Evolutionary conservation across 306 rosid genomes (phyloP), one percentile per base, ranked within the genome.

Genomic region (Cyclanthera cordifolia): DNA sequence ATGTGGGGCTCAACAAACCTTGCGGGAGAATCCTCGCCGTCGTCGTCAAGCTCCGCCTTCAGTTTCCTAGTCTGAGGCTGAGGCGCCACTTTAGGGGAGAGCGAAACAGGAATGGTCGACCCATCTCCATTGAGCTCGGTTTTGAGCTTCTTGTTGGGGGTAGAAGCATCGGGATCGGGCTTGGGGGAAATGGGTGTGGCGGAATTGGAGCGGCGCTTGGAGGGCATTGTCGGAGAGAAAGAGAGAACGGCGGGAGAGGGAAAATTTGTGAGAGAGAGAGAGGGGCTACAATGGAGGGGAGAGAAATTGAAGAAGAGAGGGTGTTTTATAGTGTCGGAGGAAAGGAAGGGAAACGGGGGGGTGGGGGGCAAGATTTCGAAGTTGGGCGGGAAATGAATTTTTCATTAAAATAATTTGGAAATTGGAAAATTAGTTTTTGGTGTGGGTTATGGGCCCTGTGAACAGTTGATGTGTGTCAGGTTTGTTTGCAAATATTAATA

Each of bases 91-190:
- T 70, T 51, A 16, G 74, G 65, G 20, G 47, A 14, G 14, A 8
- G 0, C 7, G 78, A 68, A 47, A 43, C 23, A 30, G 69, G 17
- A 67, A 15, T 3, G 37, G 37, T 45, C 16, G 49, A 1, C 2
- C 21, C 27, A 24, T 70, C 75, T 19, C 47, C 59, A 32, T 25
- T 39, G 5, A 34, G 57, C 71, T 61, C 46, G 30, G 39, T 14
- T 41, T 53, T 76, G 32, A 53, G 66, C 78, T 67, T 74, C 60
- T 74, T 74, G 7, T 16, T 49, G 15, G 73, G 21, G 41, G 78
- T 43, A 68, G 77, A 23, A 13, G 5, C 49, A 0, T 58, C 23
- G 0, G 27, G 2, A 0, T 46, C 48, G 25, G 66, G 27, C 20
- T 45, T 5, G 3, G 68, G 10, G 11, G 64, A 59, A 11, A 20